A percentile compares a stretch with the other conserved stretches of the same genome.
These are phyloP conservation scores for Caryocar brasiliense DNA, from an alignment of 441 rosid species.

Conservation along the genomic window DNA sequence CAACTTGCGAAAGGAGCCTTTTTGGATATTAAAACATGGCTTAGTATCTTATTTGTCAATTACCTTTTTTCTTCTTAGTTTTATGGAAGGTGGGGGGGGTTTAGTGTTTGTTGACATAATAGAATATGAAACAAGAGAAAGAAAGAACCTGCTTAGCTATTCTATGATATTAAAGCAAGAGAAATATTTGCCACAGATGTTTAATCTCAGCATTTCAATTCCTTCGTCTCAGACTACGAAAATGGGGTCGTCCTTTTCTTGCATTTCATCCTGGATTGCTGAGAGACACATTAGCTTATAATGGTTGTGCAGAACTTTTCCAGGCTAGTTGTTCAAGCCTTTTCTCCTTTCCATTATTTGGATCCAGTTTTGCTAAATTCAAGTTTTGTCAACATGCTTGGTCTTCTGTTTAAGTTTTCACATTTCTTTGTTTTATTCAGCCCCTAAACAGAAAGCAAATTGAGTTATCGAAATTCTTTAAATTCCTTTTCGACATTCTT, in stretches of 20 bases:
- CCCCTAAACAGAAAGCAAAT: neutral
- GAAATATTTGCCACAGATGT: slow-evolving; percentile 11
- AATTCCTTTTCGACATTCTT: neutral
- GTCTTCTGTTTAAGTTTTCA: neutral
- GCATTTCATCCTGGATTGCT: slow-evolving; percentile 86
- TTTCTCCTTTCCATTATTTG: slow-evolving; percentile 12
- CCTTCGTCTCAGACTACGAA: slow-evolving; percentile 53
- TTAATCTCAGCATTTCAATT: slow-evolving; percentile 7
- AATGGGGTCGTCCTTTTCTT: slow-evolving; percentile 71
- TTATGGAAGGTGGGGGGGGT: no score
- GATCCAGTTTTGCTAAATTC: no score
- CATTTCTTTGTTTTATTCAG: neutral
- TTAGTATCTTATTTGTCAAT: no score
- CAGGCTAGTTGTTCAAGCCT: slow-evolving; percentile 45
- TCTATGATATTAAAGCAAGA: no score
- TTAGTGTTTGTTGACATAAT: no score
- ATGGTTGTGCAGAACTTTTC: slow-evolving; percentile 97
- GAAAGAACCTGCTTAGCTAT: no score
- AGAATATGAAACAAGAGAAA: no score
- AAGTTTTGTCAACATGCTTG: neutral
- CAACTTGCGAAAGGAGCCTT: neutral
- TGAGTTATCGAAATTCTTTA: neutral
- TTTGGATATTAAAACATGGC: neutral
- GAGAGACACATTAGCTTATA: slow-evolving; percentile 80
- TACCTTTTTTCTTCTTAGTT: no score